These are phyloP conservation scores for Vinca minor DNA, from an alignment of 257 asterid species.

Conservation along the genomic window DNA sequence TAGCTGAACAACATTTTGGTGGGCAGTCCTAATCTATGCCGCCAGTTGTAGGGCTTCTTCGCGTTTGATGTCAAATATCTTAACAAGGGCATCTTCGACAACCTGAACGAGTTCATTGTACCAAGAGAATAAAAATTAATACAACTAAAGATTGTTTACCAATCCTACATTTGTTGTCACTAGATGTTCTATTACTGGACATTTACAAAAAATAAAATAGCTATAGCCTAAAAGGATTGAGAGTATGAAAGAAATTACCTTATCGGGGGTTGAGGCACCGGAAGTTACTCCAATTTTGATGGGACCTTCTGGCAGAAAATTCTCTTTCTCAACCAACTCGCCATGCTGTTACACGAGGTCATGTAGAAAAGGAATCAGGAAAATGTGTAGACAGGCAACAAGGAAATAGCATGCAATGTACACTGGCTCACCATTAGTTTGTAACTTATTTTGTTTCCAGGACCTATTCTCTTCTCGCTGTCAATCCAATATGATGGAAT, in stretches of 20 bases:
- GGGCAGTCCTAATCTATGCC: conserved; percentile 23
- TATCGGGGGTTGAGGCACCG: conserved; percentile 99
- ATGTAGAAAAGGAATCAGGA: conserved; percentile 1
- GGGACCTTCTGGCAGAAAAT: conserved; percentile 86
- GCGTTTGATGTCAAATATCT: conserved; percentile 67
- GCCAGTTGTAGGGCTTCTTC: conserved; percentile 63
- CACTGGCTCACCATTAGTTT: conserved; percentile 59
- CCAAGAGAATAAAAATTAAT: background rate
- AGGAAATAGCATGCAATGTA: background rate
- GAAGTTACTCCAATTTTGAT: conserved; percentile 84
- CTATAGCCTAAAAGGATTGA: background rate
- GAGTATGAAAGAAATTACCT: conserved; percentile 35
- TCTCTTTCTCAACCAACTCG: conserved; percentile 88
- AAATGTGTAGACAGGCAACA: background rate
- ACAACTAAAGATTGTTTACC: background rate
- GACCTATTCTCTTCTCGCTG: conserved; percentile 77
- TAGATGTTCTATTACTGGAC: too few relatives aligned
- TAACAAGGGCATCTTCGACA: conserved; percentile 71
- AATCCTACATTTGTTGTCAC: too few relatives aligned
- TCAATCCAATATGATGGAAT: conserved; percentile 98
- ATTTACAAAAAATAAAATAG: too few relatives aligned
- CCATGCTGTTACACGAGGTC: conserved; percentile 59
- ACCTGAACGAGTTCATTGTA: conserved; percentile 39
- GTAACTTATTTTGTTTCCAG: conserved; percentile 78
- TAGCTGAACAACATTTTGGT: conserved; percentile 1